These are phyloP conservation scores for Diaporthe citrichinensis DNA, from an alignment of 2,329 filamentous ascomycete species.

Conservation along the genomic window DNA sequence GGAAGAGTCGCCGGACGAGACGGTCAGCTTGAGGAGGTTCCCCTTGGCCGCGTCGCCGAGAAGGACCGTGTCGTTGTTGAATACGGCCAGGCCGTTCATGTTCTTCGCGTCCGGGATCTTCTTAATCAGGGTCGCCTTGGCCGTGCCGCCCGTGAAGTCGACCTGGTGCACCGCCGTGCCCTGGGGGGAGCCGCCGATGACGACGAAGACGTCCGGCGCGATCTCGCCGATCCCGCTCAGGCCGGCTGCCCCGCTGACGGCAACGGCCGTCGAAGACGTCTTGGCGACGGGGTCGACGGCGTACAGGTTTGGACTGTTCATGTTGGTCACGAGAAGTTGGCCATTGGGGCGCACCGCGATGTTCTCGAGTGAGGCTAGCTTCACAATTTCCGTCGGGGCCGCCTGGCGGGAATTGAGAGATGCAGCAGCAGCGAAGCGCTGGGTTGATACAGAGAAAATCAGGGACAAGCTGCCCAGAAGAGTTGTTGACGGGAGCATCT, in stretches of 20 bases:
- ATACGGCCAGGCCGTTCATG: constrained; percentile 50
- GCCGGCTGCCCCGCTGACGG: constrained; percentile 47
- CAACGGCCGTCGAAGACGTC: constrained; percentile 48
- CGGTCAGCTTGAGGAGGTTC: constrained; percentile 47
- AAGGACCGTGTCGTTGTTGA: constrained; percentile 50
- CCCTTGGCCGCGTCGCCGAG: constrained; percentile 51
- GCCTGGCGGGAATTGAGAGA: constrained; percentile 45
- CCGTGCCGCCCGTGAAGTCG: constrained; percentile 47
- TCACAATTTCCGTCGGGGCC: constrained; percentile 46
- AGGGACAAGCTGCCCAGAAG: constrained; percentile 12
- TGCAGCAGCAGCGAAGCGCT: constrained; percentile 22
- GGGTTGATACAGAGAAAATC: background rate
- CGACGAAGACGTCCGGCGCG: constrained; percentile 45
- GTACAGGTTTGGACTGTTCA: constrained; percentile 51
- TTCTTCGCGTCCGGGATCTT: constrained; percentile 49
- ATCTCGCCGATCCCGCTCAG: constrained; percentile 51
- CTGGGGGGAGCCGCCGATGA: constrained; percentile 45
- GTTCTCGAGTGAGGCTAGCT: constrained; percentile 49
- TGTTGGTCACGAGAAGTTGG: constrained; percentile 51
- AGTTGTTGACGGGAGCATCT: background rate
- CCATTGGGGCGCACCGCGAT: constrained; percentile 50
- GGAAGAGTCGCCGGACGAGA: constrained; percentile 47
- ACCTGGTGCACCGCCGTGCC: constrained; percentile 44
- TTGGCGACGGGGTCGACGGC: constrained; percentile 47
- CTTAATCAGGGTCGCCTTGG: constrained; percentile 48